Conservation (phyloP, 1,139 yeast genomes). For the Suhomyces maxii region DNA sequence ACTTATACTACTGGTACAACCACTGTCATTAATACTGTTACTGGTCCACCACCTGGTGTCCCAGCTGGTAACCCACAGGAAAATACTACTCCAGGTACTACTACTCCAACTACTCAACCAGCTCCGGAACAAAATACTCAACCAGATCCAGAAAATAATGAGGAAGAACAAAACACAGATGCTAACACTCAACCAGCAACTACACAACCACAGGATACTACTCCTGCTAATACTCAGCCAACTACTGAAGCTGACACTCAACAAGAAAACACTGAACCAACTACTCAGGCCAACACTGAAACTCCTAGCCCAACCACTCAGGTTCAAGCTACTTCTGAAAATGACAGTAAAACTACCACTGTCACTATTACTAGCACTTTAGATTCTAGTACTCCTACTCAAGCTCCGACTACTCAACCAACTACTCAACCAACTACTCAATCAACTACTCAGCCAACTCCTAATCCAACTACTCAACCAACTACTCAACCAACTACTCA, state of each 20-base stretch:
- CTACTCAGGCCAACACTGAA: slow-evolving; percentile 4
- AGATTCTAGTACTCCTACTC: background rate
- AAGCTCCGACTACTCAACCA: background rate
- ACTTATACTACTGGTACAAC: slow-evolving; percentile 23
- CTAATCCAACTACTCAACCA: slow-evolving; percentile 11
- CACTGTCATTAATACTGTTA: slow-evolving; percentile 9
- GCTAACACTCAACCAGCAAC: background rate
- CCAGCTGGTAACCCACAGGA: background rate
- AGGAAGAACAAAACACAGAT: background rate
- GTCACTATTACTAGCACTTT: slow-evolving; percentile 5
- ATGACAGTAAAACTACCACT: slow-evolving; percentile 10
- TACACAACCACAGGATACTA: background rate
- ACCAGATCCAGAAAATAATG: background rate
- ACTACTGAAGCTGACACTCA: background rate
- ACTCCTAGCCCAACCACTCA: slow-evolving; percentile 6
- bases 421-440: slow-evolving; percentile 1
- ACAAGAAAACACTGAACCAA: background rate
- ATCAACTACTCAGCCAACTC: slow-evolving; percentile 8
- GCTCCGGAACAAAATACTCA: background rate
- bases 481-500: slow-evolving; percentile 1
- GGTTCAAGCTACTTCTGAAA: slow-evolving; percentile 4
- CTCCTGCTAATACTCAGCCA: background rate
- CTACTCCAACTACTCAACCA: background rate
- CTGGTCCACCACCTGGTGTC: slow-evolving; percentile 15
- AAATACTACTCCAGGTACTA: background rate